Evolutionary conservation across 306 rosid species (phyloP).

Genomic region (Prinsepia uniflora): DNA sequence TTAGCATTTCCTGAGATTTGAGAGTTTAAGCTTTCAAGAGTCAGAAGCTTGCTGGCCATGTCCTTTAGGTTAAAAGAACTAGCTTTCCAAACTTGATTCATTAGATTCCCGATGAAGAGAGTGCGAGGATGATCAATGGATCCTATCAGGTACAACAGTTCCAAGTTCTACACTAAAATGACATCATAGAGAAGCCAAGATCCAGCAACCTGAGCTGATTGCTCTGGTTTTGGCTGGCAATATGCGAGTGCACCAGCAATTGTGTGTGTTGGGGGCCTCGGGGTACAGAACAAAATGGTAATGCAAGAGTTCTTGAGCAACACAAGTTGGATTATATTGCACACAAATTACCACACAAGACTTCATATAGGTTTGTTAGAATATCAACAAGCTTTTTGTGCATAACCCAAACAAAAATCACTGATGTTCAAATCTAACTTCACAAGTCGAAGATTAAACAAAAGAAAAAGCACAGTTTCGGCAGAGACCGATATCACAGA

Average conservation of each 20-base stretch:
- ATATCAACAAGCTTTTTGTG: neutral
- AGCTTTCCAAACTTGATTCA: neutral
- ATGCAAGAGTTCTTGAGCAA: neutral
- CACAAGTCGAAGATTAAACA: neutral
- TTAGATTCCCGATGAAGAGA: neutral
- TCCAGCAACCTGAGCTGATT: neutral
- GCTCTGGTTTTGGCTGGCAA: neutral
- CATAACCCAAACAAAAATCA: neutral
- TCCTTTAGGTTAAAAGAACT: neutral
- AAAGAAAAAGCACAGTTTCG: neutral
- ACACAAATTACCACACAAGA: neutral
- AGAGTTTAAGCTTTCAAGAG: neutral
- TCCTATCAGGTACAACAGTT: neutral
- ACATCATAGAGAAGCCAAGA: neutral
- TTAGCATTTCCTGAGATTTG: neutral
- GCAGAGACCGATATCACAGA: neutral
- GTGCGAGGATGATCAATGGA: no score
- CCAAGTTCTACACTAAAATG: neutral
- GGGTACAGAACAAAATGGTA: neutral
- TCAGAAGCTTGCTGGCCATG: neutral
- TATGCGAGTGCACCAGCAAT: neutral
- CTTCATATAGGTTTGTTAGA: neutral
- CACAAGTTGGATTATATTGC: neutral
- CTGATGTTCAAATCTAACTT: neutral
- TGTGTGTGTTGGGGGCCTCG: neutral